Base-by-base conservation (phyloP, 768 basidiomycete species). In the Boletus pseudopeckii region DNA sequence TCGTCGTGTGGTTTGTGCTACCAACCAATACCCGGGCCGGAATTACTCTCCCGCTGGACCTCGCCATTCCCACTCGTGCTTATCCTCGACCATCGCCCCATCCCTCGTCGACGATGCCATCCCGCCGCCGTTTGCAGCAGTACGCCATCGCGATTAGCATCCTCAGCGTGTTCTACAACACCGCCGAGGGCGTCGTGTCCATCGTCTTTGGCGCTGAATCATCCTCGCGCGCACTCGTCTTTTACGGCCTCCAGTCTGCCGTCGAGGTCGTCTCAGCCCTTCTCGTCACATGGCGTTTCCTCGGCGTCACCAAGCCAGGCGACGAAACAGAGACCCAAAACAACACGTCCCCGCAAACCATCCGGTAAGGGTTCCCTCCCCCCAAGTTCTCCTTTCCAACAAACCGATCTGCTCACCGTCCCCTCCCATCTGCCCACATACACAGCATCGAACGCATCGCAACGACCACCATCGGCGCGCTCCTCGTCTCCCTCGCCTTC, bases 241-340 rank as follows among this genome's bases (percentile, higher is more conserved):
- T 79, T 63, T 79, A 74, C 53, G 78, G 79, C 1, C 71, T 80
- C 11, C 79, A 79, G 37, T 79, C 78, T 0, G 75, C 61, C 2
- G 74, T 78, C 43, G 79, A 79, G 53, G 77, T 79, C 36, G 63
- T 73, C 46, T 79, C 77, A 13, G 70, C 76, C 4, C 30, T 64
- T 40, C 66, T 78, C 17, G 78, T 80, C 32, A 56, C 76, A 10
- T 80, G 78, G 78, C 64, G 78, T 22, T 79, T 79, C 48, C 39
- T 55, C 34, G 17, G 67, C 17, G 58, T 71, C 15, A 61, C 55
- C 7, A 69, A 63, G 34, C 69, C 71, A n/a, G 72, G 72, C 17
- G 70, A 78, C 45, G 74, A 77, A 55, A 50, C 46, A 20, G 26
- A 50, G 4, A 18, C 1, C 44, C 0, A 13, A 7, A 36, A 5